These are phyloP conservation scores for Stemphylium beticola DNA, from an alignment of 2,329 filamentous ascomycete species.

Conservation along the genomic window DNA sequence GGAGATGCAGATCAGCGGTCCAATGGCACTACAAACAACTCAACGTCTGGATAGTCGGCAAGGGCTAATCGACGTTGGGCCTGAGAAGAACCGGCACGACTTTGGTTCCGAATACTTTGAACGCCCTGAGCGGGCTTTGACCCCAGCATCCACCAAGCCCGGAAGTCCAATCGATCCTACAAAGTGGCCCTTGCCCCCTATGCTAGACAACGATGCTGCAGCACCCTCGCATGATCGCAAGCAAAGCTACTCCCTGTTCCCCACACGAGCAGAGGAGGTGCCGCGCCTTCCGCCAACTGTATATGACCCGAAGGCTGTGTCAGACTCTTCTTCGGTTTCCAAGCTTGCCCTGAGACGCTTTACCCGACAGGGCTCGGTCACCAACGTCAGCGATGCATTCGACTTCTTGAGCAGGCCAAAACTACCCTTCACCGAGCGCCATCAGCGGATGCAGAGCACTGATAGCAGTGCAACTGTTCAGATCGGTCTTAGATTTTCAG, in stretches of 20 bases:
- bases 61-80: constrained; percentile 45
- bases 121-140: constrained; percentile 39
- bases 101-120: constrained; percentile 43
- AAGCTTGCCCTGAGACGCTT: constrained; percentile 43
- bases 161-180: constrained; percentile 40
- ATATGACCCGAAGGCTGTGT: constrained; percentile 40
- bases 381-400: constrained; percentile 47
- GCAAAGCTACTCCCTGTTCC: constrained; percentile 49
- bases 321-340: constrained; percentile 27
- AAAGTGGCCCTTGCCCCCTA: constrained; percentile 47
- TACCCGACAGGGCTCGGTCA: constrained; percentile 43
- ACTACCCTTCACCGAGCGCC: constrained; percentile 49
- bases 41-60: constrained; percentile 43
- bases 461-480: constrained; percentile 72
- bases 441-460: constrained; percentile 66
- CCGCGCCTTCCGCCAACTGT: constrained; percentile 49
- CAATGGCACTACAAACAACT: constrained; percentile 42
- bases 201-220: constrained; percentile 27
- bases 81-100: constrained; percentile 47
- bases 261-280: constrained; percentile 48
- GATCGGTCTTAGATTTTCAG: constrained; percentile 72
- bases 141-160: constrained; percentile 36
- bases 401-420: constrained; percentile 45
- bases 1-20: constrained; percentile 51
- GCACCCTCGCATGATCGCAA: constrained; percentile 33